These are phyloP conservation scores for Solanum medicagineum DNA, from an alignment of 257 asterid genomes.

Conservation along the genomic window DNA sequence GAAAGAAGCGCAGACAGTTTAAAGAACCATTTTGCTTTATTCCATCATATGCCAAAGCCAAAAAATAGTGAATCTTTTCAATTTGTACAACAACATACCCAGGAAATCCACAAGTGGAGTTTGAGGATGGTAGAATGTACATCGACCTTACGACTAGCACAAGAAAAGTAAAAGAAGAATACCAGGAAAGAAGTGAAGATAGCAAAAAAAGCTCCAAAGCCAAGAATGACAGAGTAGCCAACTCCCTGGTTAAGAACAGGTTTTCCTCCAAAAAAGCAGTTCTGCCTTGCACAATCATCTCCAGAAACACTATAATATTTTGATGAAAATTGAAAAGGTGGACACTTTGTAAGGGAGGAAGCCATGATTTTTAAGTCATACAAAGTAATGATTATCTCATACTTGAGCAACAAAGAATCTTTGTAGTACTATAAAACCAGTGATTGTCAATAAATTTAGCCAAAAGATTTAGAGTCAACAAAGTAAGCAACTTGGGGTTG, in stretches of 20 bases:
- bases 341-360: slow-evolving; percentile 29
- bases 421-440: background rate
- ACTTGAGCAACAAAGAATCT: no score
- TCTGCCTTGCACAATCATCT: slow-evolving; percentile 49
- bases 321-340: slow-evolving; percentile 65
- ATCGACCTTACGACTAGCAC: background rate
- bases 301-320: slow-evolving; percentile 39
- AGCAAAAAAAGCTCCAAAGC: slow-evolving; percentile 83
- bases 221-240: slow-evolving; percentile 86
- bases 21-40: no score
- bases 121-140: no score
- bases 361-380: slow-evolving; percentile 17
- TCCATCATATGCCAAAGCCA: no score
- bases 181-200: slow-evolving; percentile 86
- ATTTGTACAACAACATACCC: no score
- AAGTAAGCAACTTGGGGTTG: background rate
- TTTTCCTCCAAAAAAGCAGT: slow-evolving; percentile 71
- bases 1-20: no score
- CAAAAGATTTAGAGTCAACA: no score
- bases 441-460: background rate
- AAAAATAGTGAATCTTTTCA: no score
- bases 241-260: slow-evolving; percentile 71
- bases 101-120: no score
- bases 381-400: no score
- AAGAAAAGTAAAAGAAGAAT: background rate